These are phyloP conservation scores for Knufia fluminis DNA, from an alignment of 2,329 filamentous ascomycete genomes.

Conservation along the genomic window DNA sequence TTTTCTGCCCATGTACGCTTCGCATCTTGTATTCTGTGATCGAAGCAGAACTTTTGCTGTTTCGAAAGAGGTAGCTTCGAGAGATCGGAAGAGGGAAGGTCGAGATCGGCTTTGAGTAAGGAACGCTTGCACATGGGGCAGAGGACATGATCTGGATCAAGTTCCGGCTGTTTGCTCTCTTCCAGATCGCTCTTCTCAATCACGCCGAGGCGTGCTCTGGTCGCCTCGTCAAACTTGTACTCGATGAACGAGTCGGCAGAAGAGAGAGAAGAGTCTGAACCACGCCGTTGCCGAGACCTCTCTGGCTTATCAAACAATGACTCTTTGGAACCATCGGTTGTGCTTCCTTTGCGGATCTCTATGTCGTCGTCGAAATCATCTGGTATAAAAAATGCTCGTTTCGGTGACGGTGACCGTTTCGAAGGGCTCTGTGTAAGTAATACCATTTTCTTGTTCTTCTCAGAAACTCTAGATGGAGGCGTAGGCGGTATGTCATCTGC, in stretches of 20 bases:
- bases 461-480: neutral
- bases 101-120: slow-evolving; percentile 10
- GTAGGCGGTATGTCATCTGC: neutral
- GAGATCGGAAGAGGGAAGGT: neutral
- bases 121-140: slow-evolving; percentile 5
- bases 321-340: neutral
- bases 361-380: neutral
- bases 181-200: slow-evolving; percentile 10
- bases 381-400: neutral
- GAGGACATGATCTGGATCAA: neutral
- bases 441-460: neutral
- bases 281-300: neutral
- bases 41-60: slow-evolving; percentile 20
- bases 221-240: slow-evolving; percentile 11
- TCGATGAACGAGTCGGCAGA: slow-evolving; percentile 16
- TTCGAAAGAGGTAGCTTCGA: slow-evolving; percentile 14
- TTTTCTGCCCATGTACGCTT: slow-evolving; percentile 37
- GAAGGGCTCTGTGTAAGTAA: neutral
- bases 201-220: neutral
- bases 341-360: neutral
- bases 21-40: slow-evolving; percentile 18
- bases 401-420: neutral
- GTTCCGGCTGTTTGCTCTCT: slow-evolving; percentile 3
- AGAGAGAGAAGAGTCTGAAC: slow-evolving; percentile 18
- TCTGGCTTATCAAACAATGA: neutral